Evolutionary conservation across 148 eudicot species (phyloP), one percentile per base, ranked within the genome.

Genomic region (Bassia scoparia): DNA sequence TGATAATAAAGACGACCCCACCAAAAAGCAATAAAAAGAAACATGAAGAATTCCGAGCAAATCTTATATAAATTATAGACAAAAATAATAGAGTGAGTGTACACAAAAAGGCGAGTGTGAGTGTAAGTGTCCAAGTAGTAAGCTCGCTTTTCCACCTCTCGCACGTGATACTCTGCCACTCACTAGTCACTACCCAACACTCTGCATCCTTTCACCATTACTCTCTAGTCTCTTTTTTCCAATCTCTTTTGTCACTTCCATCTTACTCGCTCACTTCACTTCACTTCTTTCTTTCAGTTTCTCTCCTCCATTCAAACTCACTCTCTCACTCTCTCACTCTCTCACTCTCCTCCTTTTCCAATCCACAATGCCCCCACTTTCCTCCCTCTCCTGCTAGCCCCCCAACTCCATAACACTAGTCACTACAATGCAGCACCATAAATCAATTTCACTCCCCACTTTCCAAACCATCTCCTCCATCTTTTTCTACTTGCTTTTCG

Each of bases 141-240:
- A 65, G 80, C 80, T 71, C 80, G 56, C 76, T 66, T 77, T 77
- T 77, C 80, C 80, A 77, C 76, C 76, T 72, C 76, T 64, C 18
- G 61, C 80, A 77, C 80, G 80, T 77, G 80, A 77, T 62, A 31
- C 49, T 72, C 71, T 77, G 74, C 33, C 73, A 31, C 41, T 53
- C 70, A 8, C 8, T 60, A 31, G 64, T 31, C 46, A 3, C 0
- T 34, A 2, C 70, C 70, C 9, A 15, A 37, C 54, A 0, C 29
- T 0, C 29, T 31, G 21, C 46, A 14, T 21, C 20, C 9, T 60
- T 37, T 33, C 33, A 34, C 27, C 73, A 49, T 54, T 61, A 15
- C 41, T 23, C 46, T 21, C 26, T n/a, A n/a, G 2, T 4, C 23
- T 10, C 23, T 14, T 15, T 52, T 35, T 50, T 50, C 35, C 7